phyloP scores from a whole-genome alignment of 176 grass and related monocot genomes.

The Oryza nivara region DNA sequence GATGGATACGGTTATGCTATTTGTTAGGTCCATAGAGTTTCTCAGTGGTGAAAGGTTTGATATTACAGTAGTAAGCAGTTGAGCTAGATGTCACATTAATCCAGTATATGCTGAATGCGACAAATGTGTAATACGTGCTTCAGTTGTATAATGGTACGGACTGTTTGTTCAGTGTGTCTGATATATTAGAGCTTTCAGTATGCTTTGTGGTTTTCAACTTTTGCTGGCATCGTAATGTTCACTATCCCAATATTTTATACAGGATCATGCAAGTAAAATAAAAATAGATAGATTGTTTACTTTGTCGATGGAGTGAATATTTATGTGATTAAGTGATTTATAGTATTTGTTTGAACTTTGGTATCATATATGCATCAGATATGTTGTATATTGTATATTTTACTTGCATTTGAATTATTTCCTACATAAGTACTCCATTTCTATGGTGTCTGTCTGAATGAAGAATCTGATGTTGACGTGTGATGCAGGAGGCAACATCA shows the following conservation, averaged over 20 bases:
- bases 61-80: too few relatives aligned
- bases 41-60: neutral
- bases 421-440: neutral
- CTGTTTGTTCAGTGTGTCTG: neutral
- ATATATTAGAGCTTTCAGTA: neutral
- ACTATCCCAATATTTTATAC: neutral
- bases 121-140: neutral
- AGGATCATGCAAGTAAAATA: neutral
- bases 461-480: neutral
- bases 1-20: neutral
- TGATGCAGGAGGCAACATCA: slow-evolving; percentile 38
- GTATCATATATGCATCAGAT: neutral
- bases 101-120: neutral
- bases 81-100: neutral
- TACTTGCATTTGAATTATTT: neutral
- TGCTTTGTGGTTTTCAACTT: neutral
- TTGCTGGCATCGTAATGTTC: neutral
- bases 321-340: neutral
- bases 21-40: neutral
- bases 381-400: neutral
- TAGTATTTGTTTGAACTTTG: neutral
- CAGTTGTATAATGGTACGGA: neutral
- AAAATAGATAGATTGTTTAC: rapidly evolving
- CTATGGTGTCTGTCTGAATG: neutral
- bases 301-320: neutral